Evolutionary conservation across 2,329 filamentous ascomycete species (phyloP), one percentile per base, ranked within the genome.

Genomic region (Eutypa lata): DNA sequence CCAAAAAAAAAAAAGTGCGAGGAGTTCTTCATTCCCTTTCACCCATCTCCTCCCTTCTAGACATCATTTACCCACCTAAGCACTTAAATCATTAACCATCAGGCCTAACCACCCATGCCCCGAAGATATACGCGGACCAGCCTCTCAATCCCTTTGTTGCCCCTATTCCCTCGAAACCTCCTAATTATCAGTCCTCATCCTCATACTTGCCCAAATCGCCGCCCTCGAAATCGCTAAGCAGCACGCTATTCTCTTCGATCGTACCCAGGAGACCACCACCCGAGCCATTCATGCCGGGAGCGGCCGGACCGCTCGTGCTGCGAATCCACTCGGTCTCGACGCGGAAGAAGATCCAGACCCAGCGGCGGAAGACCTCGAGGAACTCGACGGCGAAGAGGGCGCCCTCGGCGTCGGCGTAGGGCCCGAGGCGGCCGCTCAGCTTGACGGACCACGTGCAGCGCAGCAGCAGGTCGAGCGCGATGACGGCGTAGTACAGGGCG

Each of bases 321-420:
- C 84, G 77, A 71, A 90, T 82, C 89, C 89, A 96, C 75, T 99
- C 94, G 21, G 91, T 92, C 77, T 99, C 94, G 40, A 96, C 87
- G 10, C 94, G 83, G 73, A 97, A 90, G 72, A 97, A 97, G 53
- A 97, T 91, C 94, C 94, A 99, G 55, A 97, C 81, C 91, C 93
- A 97, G 53, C 94, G 81, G 47, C 94, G 82, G 45, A 90, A 79
- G 18, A 97, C 89, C 74, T 99, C 94, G 11, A 96, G 76, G 44
- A 90, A 79, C 75, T 97, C 88, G 64, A 97, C 83, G 24, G 93
- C 64, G 67, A 97, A 99, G 44, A 97, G 89, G 7, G 90, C 90
- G 51, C 86, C 87, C 74, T 97, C 94, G 49, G 91, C 83, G 68
- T 96, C 91, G 61, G 89, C 87, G 52, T 96, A 86, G 68, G 89